Base-by-base conservation (phyloP, 768 basidiomycete species). In the Postia placenta region DNA sequence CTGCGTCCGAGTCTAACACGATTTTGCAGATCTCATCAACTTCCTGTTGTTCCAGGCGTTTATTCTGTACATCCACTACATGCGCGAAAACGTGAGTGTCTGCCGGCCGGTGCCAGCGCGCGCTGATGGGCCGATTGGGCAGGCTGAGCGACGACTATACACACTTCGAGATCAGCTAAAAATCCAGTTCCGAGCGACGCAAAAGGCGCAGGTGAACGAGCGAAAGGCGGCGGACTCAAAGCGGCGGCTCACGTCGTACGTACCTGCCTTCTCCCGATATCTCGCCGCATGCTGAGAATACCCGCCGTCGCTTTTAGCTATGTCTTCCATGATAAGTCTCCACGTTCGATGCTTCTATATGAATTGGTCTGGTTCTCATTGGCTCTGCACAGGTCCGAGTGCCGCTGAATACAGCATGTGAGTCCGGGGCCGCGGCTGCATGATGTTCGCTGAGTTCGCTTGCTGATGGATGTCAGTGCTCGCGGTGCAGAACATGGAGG, bases 401-500 rank as follows among this genome's bases (percentile, higher is more conserved):
- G 48, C 87, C 87, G 23, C 67, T 89, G 45, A 88, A 89, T 59
- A 88, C 86, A 37, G 87, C 87, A 11, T 69, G 84, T 65, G 51
- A 37, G 63, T 61, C 30, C 30, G 30, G 15, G 15, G 7, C 7
- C 9, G 30, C 30, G 30, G n/a, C n/a, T n/a, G n/a, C n/a, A n/a
- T n/a, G n/a, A n/a, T n/a, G n/a, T n/a, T n/a, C n/a, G n/a, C n/a
- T n/a, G n/a, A n/a, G 7, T 15, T 40, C 26, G 42, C 51, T 45
- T 40, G 17, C 22, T 20, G 7, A 11, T 22, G 24, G n/a, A n/a
- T n/a, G n/a, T n/a, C 45, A 72, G 69, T 93, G 12, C 72, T 95
- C 42, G 91, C 93, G 1, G 86, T 94, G 15, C 93, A 96, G 68
- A 95, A 97, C 60, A 83, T 95, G 78, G 84, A 87, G 52, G 90